These are phyloP conservation scores for Pseudonitzschia multiseries DNA, from an alignment of 108 stramenopile species.

Conservation along the genomic window DNA sequence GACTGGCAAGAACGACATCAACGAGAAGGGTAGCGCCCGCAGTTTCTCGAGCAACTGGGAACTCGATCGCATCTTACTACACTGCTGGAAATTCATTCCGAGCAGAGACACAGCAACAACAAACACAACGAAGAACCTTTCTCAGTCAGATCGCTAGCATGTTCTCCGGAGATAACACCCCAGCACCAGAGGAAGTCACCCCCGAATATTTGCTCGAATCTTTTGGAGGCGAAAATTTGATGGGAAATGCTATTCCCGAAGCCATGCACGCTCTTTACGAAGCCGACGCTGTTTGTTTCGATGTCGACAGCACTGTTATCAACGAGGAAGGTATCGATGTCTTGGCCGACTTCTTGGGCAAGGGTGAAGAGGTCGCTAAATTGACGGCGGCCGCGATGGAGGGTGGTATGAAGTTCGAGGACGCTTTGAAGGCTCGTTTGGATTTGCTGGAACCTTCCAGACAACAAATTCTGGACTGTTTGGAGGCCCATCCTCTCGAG, in stretches of 20 bases:
- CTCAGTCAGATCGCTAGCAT: background rate
- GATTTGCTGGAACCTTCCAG: conserved; percentile 85
- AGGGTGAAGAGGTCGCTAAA: conserved; percentile 88
- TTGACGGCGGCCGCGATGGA: conserved; percentile 96
- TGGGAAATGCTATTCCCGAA: conserved; percentile 49
- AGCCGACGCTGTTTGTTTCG: conserved; percentile 97
- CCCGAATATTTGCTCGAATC: conserved; percentile 15
- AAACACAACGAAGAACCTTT: conserved; percentile 7
- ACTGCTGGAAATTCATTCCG: background rate
- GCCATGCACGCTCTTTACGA: conserved; percentile 68
- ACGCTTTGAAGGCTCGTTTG: conserved; percentile 89
- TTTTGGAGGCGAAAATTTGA: background rate
- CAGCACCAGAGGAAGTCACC: background rate
- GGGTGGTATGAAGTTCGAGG: conserved; percentile 94
- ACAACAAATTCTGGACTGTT: conserved; percentile 59
- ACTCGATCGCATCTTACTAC: background rate
- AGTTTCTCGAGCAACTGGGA: background rate
- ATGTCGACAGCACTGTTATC: conserved; percentile 97
- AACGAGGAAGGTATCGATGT: conserved; percentile 98
- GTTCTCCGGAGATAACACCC: background rate
- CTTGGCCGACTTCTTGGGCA: conserved; percentile 92
- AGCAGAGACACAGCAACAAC: background rate
- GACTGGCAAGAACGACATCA: background rate
- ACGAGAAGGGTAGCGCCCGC: background rate
- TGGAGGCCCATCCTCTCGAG: conserved; percentile 72